Conservation (phyloP, 31 red algal species). For the Odonthalia washingtoniensis region DNA sequence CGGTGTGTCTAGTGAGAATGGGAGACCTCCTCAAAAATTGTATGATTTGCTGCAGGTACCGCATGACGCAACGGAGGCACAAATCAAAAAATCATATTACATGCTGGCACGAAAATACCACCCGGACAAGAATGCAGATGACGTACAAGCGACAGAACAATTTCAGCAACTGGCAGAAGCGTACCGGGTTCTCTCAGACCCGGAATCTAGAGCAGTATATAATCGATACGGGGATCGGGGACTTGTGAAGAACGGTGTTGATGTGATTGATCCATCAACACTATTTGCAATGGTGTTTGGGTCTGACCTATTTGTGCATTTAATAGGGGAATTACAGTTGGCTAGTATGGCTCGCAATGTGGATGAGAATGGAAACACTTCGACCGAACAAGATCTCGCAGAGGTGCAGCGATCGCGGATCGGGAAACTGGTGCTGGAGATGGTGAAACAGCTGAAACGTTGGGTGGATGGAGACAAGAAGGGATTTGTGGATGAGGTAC, state of each 20-base stretch:
- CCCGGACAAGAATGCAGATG: conserved; percentile 87
- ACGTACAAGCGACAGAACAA: conserved; percentile 66
- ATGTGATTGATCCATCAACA: conserved; percentile 75
- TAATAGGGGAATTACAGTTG: conserved; percentile 79
- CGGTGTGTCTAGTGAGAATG: no score
- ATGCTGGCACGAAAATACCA: conserved; percentile 84
- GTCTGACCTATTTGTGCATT: conserved; percentile 70
- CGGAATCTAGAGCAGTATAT: conserved; percentile 72
- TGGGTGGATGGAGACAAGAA: conserved; percentile 77
- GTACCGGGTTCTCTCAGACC: conserved; percentile 74
- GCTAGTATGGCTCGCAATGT: conserved; percentile 67
- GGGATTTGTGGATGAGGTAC: conserved; percentile 56
- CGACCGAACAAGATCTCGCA: conserved; percentile 61
- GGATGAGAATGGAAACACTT: conserved; percentile 70
- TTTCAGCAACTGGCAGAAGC: conserved; percentile 77
- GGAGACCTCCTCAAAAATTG: conserved; percentile 69
- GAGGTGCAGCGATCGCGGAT: conserved; percentile 62
- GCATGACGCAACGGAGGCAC: conserved; percentile 70
- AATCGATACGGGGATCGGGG: conserved; percentile 68
- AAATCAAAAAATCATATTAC: conserved; percentile 85
- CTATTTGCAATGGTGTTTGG: conserved; percentile 91
- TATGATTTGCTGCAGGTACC: conserved; percentile 85
- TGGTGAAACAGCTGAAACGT: conserved; percentile 72
- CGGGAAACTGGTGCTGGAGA: conserved; percentile 64
- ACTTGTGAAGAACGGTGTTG: conserved; percentile 63